Base-by-base conservation (phyloP, 495 filamentous ascomycete species). In the Tetracladium setigerum region DNA sequence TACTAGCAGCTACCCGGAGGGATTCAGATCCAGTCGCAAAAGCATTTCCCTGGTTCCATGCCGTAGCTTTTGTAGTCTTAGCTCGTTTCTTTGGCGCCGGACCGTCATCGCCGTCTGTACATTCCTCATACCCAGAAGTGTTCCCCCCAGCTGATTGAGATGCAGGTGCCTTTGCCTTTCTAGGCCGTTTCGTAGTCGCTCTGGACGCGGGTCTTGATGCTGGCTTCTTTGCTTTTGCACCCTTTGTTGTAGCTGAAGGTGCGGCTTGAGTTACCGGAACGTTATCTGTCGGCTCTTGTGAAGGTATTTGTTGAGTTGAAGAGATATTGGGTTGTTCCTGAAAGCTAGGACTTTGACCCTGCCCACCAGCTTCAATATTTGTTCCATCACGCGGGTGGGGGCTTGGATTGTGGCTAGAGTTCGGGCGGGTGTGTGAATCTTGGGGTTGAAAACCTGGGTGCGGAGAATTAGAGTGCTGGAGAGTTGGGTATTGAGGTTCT, bases 1-100 rank as follows among this genome's bases (percentile, higher is more conserved):
- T 91, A 61, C 87, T 92, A 15, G 89, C 89, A 52, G 84, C 81
- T 10, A 95, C 87, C 44, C 89, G 74, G n/a, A 95, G 68, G 6
- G 89, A 94, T 32, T 87, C 85, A 15, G 81, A 76, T 38, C 79
- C 80, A 22, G 77, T 71, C 35, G 81, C 84, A 56, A 92, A 79
- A 5, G 83, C 76, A 5, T 79, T 74, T 38, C 79, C 82, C 24
- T 77, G 78, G 33, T 73, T 81, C 67, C 81, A 79, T 31, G 84
- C 77, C 7, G 22, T 27, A 4, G 82, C 78, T 58, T 81, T 78
- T 18, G 74, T 84, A 18, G 84, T 67, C 54, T 82, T 87, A 15
- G 86, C 89, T 56, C 84, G 70, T 72, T 86, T 85, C 69, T 83
- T 79, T 52, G 72, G 64, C 11, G 78, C 73, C 55, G 69, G 67